phyloP scores from a whole-genome alignment of 768 basidiomycete genomes.

The Coprinellus micaceus region DNA sequence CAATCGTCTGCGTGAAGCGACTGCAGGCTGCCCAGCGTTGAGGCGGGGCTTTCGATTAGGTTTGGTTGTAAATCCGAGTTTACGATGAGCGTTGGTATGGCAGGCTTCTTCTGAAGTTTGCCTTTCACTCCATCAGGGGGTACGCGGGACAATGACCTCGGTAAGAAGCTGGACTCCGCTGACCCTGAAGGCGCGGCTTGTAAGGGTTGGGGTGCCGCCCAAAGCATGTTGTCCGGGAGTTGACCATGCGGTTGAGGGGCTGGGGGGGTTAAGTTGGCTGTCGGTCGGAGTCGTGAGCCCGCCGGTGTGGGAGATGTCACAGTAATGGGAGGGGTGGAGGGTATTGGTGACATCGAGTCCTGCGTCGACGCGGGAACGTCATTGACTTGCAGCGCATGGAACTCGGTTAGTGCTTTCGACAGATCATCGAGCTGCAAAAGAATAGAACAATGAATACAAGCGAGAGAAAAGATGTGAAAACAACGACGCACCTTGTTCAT shows the following conservation, averaged over 20 bases:
- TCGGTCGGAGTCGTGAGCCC: neutral
- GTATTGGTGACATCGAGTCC: constrained; percentile 17
- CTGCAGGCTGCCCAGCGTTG: constrained; percentile 24
- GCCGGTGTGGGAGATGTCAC: neutral
- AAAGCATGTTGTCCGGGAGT: constrained; percentile 1
- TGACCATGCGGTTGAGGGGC: neutral
- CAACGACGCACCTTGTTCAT: constrained; percentile 61
- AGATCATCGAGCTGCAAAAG: constrained; percentile 53
- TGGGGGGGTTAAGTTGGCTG: neutral
- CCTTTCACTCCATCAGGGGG: neutral
- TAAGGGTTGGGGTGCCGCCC: neutral
- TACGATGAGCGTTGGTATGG: constrained; percentile 26
- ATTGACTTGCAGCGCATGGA: constrained; percentile 47
- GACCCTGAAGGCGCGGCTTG: neutral
- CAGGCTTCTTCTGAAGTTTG: neutral
- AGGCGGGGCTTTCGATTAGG: constrained; percentile 38
- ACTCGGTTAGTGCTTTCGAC: constrained; percentile 45
- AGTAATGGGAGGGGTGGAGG: neutral
- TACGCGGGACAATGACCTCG: neutral
- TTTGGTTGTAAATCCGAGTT: constrained; percentile 27
- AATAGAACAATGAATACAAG: neutral
- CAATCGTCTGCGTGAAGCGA: constrained; percentile 19
- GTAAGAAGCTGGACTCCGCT: neutral
- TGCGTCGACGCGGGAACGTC: constrained; percentile 33
- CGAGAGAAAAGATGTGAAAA: constrained; percentile 4